phyloP scores from a whole-genome alignment of 179 eudicot species.

The Beta lomatogona region DNA sequence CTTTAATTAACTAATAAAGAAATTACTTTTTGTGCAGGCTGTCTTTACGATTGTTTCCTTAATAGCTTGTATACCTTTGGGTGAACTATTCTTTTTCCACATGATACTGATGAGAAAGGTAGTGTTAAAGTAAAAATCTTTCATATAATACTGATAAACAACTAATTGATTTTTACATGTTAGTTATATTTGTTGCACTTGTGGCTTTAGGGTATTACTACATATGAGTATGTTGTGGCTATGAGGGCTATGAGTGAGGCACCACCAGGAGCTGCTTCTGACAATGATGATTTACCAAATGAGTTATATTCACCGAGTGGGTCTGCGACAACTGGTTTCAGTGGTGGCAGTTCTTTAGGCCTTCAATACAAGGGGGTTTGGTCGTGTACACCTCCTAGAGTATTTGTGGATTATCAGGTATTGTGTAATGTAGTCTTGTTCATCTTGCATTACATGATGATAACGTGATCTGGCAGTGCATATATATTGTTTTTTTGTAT shows the following conservation, averaged over 20 bases:
- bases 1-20: neutral
- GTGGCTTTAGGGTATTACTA: constrained; percentile 78
- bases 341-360: constrained; percentile 94
- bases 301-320: constrained; percentile 80
- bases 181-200: constrained; percentile 5
- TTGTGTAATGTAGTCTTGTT: neutral
- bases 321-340: constrained; percentile 91
- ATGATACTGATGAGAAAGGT: constrained; percentile 93
- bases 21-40: constrained; percentile 57
- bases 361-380: constrained; percentile 93
- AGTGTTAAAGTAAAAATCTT: neutral
- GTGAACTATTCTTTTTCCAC: constrained; percentile 98
- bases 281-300: constrained; percentile 67
- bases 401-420: constrained; percentile 96
- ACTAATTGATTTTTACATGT: neutral
- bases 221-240: constrained; percentile 95
- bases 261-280: constrained; percentile 65
- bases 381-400: constrained; percentile 95
- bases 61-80: constrained; percentile 90
- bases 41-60: constrained; percentile 80
- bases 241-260: constrained; percentile 96
- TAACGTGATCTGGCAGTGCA: neutral
- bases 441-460: neutral
- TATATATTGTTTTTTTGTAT: neutral
- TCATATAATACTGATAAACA: neutral